Conservation (phyloP, 345 rosid species). For the Hibiscus trionum region DNA sequence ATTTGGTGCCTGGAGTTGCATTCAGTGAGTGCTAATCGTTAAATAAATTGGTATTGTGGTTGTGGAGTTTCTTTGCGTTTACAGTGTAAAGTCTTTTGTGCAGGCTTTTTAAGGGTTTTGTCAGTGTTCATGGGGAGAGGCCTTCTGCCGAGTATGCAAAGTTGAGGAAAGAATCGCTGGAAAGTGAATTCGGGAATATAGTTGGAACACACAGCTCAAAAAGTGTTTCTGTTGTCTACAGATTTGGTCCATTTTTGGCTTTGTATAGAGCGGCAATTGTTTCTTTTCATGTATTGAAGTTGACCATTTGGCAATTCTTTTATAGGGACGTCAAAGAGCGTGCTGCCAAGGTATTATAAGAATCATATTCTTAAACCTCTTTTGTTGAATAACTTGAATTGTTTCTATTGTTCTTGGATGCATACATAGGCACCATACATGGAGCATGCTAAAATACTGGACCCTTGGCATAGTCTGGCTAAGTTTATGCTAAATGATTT, state of each 20-base stretch:
- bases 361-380: not conserved
- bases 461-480: not conserved
- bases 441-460: not conserved
- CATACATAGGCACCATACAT: not conserved
- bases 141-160: constrained; percentile 83
- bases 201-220: constrained; percentile 63
- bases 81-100: constrained; percentile 6
- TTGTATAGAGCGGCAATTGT: constrained; percentile 81
- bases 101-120: constrained; percentile 54
- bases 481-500: not conserved
- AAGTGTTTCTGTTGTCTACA: constrained; percentile 48
- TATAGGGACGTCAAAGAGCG: constrained; percentile 60
- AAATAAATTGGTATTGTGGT: not conserved
- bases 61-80: not conserved
- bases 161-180: constrained; percentile 91
- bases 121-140: constrained; percentile 77
- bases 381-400: not conserved
- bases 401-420: not conserved
- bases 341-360: constrained; percentile 56
- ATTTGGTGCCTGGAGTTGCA: not conserved
- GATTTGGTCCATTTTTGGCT: constrained; percentile 80
- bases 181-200: constrained; percentile 72
- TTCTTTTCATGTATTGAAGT: constrained; percentile 67
- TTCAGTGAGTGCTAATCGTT: not conserved
- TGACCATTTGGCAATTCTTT: constrained; percentile 65